These are phyloP conservation scores for Leonotis leonurus DNA, from an alignment of 257 asterid genomes.

Conservation along the genomic window DNA sequence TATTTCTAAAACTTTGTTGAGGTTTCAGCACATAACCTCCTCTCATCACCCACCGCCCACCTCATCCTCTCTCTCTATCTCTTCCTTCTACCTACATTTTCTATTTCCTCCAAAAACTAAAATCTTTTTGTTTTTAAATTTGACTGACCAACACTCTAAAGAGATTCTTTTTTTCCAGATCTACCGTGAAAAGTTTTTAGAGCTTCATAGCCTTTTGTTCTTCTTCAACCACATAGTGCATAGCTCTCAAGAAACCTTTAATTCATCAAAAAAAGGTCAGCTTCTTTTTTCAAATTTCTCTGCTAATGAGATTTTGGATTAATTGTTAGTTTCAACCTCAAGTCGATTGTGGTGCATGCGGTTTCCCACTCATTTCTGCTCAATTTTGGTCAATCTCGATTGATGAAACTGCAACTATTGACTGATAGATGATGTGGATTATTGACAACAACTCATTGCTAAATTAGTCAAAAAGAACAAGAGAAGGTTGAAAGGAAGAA, in stretches of 20 bases:
- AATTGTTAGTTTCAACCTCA: neutral
- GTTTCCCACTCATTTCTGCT: neutral
- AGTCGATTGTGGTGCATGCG: slow-evolving; percentile 1
- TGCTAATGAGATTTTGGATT: neutral
- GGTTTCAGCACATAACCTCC: slow-evolving; percentile 46
- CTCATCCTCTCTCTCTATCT: slow-evolving; percentile 23
- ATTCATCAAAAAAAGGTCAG: slow-evolving; percentile 27
- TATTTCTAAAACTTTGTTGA: neutral
- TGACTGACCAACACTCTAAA: slow-evolving; percentile 30
- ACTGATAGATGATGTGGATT: neutral
- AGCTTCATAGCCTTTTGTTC: slow-evolving; percentile 15
- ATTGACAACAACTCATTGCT: no score
- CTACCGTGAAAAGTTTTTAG: slow-evolving; percentile 28
- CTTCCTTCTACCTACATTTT: slow-evolving; percentile 31
- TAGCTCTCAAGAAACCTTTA: neutral
- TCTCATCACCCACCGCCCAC: slow-evolving; percentile 23
- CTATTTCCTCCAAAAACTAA: slow-evolving; percentile 33
- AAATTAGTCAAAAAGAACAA: neutral
- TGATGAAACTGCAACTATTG: neutral
- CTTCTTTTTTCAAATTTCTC: neutral
- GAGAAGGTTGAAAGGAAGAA: neutral
- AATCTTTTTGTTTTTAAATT: slow-evolving; percentile 24
- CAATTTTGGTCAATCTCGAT: slow-evolving; percentile 4
- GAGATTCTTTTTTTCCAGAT: slow-evolving; percentile 42
- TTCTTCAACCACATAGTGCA: slow-evolving; percentile 10